phyloP scores from a whole-genome alignment of 805 yeast species.

The Cyberlindnera saturnus region DNA sequence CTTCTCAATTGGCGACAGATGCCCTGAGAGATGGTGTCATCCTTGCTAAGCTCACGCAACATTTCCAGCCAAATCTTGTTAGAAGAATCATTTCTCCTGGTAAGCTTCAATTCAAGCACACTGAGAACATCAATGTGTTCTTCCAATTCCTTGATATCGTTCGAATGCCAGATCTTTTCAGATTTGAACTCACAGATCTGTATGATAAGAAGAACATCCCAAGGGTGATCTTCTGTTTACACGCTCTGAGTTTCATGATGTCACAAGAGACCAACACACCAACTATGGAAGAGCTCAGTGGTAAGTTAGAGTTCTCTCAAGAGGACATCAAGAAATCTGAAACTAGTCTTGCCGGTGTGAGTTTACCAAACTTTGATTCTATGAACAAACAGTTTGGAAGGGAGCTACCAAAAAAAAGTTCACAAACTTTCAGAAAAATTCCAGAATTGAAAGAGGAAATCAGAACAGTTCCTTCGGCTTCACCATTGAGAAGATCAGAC shows the following conservation, averaged over 20 bases:
- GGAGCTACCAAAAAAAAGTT: conserved; percentile 10
- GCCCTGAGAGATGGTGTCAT: conserved; percentile 79
- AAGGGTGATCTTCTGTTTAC: conserved; percentile 87
- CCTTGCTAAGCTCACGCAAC: conserved; percentile 71
- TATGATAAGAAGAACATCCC: conserved; percentile 91
- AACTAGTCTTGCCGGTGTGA: conserved; percentile 54
- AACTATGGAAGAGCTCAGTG: conserved; percentile 54
- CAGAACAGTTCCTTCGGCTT: not conserved
- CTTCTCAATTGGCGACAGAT: conserved; percentile 49
- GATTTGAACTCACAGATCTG: conserved; percentile 87
- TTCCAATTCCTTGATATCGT: conserved; percentile 63
- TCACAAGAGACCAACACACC: conserved; percentile 51
- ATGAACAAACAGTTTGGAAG: conserved; percentile 38
- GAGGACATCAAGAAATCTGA: conserved; percentile 68
- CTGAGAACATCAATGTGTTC: conserved; percentile 86
- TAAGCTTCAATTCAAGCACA: conserved; percentile 78
- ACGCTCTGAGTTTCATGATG: conserved; percentile 76
- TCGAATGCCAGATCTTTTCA: conserved; percentile 79
- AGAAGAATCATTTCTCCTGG: conserved; percentile 48
- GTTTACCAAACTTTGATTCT: conserved; percentile 71
- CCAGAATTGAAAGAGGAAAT: not conserved
- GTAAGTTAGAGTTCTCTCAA: conserved; percentile 54
- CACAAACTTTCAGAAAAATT: conserved; percentile 9
- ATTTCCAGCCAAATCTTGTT: conserved; percentile 61
- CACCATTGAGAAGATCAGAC: conserved; percentile 2